A percentile compares a stretch with the other conserved stretches of the same genome.
These are phyloP conservation scores for Wallacemonas sp. DNA, from an alignment of 208 protist genomes.

Conservation along the genomic window DNA sequence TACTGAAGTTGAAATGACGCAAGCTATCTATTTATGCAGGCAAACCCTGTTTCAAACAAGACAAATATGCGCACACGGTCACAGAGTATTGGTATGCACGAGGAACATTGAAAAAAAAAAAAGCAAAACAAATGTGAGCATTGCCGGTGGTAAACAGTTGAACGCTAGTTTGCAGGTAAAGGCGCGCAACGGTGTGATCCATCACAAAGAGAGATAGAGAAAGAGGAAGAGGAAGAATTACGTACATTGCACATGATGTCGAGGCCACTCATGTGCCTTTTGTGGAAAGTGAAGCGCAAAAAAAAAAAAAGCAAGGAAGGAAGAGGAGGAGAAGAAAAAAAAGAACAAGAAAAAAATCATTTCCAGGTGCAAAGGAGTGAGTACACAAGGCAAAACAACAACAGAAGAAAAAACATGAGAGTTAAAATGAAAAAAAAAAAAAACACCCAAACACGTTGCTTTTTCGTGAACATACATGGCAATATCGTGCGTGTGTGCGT, in stretches of 20 bases:
- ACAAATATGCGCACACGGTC: too few species aligned
- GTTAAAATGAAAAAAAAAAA: not conserved
- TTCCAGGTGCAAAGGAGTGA: not conserved
- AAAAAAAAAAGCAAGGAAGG: not conserved
- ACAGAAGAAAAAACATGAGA: not conserved
- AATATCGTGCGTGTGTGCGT: not conserved
- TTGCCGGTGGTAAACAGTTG: too few species aligned
- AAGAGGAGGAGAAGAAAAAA: slow-evolving; percentile 2
- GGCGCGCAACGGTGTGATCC: too few species aligned
- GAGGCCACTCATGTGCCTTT: too few species aligned
- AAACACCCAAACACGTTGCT: too few species aligned
- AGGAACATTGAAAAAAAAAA: slow-evolving; percentile 13
- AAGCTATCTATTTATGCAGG: too few species aligned
- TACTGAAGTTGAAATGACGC: too few species aligned
- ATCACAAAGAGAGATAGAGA: too few species aligned
- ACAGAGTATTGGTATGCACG: too few species aligned
- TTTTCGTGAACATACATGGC: not conserved
- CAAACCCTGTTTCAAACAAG: too few species aligned
- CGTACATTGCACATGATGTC: not conserved
- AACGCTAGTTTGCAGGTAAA: too few species aligned
- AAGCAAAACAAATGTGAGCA: not conserved
- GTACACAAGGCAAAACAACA: slow-evolving; percentile 1
- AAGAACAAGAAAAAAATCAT: slow-evolving; percentile 15
- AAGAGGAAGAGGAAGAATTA: too few species aligned
- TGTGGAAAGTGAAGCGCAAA: not conserved